Conservation (phyloP, 2,329 filamentous ascomycete genomes). For the Simplicillium aogashimaense region DNA sequence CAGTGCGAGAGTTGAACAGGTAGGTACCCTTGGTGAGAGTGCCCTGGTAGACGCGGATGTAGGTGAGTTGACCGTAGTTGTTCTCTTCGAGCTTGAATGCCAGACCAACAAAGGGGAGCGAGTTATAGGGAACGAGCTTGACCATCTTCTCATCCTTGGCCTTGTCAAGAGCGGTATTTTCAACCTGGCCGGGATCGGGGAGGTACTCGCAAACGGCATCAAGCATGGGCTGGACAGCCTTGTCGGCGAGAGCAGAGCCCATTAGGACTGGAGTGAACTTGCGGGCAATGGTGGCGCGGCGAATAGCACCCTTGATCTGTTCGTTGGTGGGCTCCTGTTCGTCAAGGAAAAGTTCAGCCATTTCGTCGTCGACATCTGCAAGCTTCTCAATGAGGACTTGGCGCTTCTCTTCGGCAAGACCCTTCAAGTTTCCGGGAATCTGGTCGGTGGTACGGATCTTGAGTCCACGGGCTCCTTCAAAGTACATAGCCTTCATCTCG, state of each 20-base stretch:
- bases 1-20: slow-evolving; percentile 85
- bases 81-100: slow-evolving; percentile 99
- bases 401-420: slow-evolving; percentile 73
- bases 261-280: slow-evolving; percentile 95
- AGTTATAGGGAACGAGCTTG: slow-evolving; percentile 86
- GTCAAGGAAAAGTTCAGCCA: slow-evolving; percentile 88
- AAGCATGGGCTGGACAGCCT: slow-evolving; percentile 90
- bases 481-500: slow-evolving; percentile 87
- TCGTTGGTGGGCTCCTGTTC: slow-evolving; percentile 68
- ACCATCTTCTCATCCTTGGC: slow-evolving; percentile 69
- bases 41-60: slow-evolving; percentile 97
- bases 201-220: slow-evolving; percentile 95
- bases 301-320: slow-evolving; percentile 88
- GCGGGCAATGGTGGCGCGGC: slow-evolving; percentile 74
- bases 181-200: slow-evolving; percentile 80
- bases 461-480: slow-evolving; percentile 74
- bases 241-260: slow-evolving; percentile 91
- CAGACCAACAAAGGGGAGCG: slow-evolving; percentile 85
- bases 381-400: slow-evolving; percentile 85
- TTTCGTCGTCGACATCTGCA: slow-evolving; percentile 95
- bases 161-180: slow-evolving; percentile 82
- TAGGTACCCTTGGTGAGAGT: slow-evolving; percentile 78
- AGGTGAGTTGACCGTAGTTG: slow-evolving; percentile 96
- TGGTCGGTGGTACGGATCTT: slow-evolving; percentile 67
- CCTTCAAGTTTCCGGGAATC: slow-evolving; percentile 69